Evolutionary conservation across 441 rosid species (phyloP), one percentile per base, ranked within the genome.

Genomic region (Euphorbia celastroides): DNA sequence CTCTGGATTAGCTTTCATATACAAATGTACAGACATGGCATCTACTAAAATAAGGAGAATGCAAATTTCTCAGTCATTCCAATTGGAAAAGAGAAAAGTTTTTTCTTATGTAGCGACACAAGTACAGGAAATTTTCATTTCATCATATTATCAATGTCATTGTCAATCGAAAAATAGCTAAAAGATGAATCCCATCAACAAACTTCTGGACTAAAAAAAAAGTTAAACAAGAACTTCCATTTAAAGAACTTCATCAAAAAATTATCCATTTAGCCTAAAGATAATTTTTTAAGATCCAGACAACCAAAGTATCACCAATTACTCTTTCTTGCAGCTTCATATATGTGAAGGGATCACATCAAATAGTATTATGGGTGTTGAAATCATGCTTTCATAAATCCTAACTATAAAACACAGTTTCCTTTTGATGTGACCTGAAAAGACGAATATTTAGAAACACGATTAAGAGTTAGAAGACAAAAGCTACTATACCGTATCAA

Each of bases 401-500:
- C 9, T 34, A 34, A 3, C 54, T 56, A 23, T 32, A 48, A 17
- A 65, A 65, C 3, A 22, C 16, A 31, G 17, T 31, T 71, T 34
- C 54, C 6, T 5, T 31, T 5, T 23, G 54, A 48, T 44, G 10
- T 19, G 46, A 34, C 42, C 22, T 23, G 19, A 54, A 3, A 28
- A 36, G 30, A 48, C 36, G 51, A 44, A 51, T 8, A 32, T 56
- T 42, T 62, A 25, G 64, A 25, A 61, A 19, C 14, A 48, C 7
- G 5, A 14, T 50, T n/a, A 16, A 5, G 57, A 52, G 23, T 7
- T 11, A 58, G 68, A 59, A 5, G n/a, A 32, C 55, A 38, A 74
- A 60, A 30, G 72, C 48, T 28, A 68, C 66, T 73, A 75, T 68
- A 90, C 97, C 16, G 98, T 93, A 79, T 93, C 96, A 84, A 90